Evolutionary conservation across 2,329 filamentous ascomycete genomes (phyloP).

Genomic region (Geoglossum cookeanum): DNA sequence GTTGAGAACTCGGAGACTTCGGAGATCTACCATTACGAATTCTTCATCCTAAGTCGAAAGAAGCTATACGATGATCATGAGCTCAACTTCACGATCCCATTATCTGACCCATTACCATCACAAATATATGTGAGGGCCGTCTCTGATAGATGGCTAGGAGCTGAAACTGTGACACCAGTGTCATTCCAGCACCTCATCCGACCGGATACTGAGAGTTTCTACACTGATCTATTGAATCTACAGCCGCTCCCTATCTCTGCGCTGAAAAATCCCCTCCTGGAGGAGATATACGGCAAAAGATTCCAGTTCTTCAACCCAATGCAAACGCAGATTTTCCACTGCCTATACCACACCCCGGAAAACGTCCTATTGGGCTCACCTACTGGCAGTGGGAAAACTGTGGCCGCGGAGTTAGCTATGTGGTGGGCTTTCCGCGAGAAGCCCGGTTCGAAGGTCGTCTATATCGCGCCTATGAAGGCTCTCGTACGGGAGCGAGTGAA

Average conservation of each 20-base stretch:
- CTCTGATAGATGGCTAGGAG: constrained; percentile 89
- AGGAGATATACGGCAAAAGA: constrained; percentile 71
- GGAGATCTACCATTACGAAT: constrained; percentile 95
- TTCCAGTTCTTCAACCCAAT: constrained; percentile 98
- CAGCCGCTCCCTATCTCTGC: constrained; percentile 78
- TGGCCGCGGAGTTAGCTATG: constrained; percentile 91
- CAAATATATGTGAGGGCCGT: constrained; percentile 93
- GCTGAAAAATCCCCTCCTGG: constrained; percentile 67
- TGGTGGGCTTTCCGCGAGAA: constrained; percentile 97
- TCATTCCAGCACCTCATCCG: constrained; percentile 97
- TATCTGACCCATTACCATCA: constrained; percentile 79
- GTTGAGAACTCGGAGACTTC: constrained; percentile 96
- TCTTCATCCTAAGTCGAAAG: constrained; percentile 75
- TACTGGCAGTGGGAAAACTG: constrained; percentile 92
- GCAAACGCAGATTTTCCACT: constrained; percentile 98
- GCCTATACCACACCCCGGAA: constrained; percentile 74
- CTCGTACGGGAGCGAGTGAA: constrained; percentile 90
- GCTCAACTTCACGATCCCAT: constrained; percentile 89
- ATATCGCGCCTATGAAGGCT: constrained; percentile 98
- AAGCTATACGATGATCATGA: constrained; percentile 95
- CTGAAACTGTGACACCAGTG: constrained; percentile 84
- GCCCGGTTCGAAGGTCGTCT: constrained; percentile 91
- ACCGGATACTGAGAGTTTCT: constrained; percentile 91
- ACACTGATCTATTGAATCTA: constrained; percentile 80
- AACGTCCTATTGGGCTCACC: constrained; percentile 92